phyloP scores from a whole-genome alignment of 768 basidiomycete genomes.

The Leccinum variicolor region DNA sequence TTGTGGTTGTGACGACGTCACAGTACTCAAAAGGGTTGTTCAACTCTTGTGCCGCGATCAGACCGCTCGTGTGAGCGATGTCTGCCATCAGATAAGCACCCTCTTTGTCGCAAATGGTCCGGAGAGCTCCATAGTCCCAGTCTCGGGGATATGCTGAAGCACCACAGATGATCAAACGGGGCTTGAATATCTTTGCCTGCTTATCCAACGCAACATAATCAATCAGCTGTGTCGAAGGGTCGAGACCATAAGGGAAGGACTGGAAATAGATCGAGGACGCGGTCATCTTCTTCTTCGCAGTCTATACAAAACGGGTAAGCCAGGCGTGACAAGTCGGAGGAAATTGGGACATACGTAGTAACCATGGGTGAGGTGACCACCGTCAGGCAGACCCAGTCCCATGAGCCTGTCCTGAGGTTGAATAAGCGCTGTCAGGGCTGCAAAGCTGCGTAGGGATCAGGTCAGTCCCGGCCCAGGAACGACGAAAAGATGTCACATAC shows the following conservation, averaged over 20 bases:
- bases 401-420: slow-evolving; percentile 98
- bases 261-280: slow-evolving; percentile 99
- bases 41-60: slow-evolving; percentile 89
- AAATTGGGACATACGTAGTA: slow-evolving; percentile 68
- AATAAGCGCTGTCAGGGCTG: slow-evolving; percentile 91
- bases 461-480: slow-evolving; percentile 12
- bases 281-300: slow-evolving; percentile 99
- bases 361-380: slow-evolving; percentile 95
- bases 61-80: slow-evolving; percentile 96
- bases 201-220: slow-evolving; percentile 79
- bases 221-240: slow-evolving; percentile 79
- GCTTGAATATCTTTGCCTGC: slow-evolving; percentile 95
- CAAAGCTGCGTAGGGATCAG: slow-evolving; percentile 60
- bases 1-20: slow-evolving; percentile 97
- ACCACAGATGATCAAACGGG: slow-evolving; percentile 92
- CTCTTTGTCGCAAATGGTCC: slow-evolving; percentile 78
- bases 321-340: neutral
- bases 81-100: slow-evolving; percentile 94
- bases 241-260: slow-evolving; percentile 89
- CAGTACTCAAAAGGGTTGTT: slow-evolving; percentile 93
- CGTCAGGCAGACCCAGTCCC: slow-evolving; percentile 97
- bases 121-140: slow-evolving; percentile 90
- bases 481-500: slow-evolving; percentile 40
- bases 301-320: slow-evolving; percentile 41
- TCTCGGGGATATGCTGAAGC: slow-evolving; percentile 98